Evolutionary conservation across 2,329 filamentous ascomycete genomes (phyloP).

Genomic region (Akanthomyces lecanii): DNA sequence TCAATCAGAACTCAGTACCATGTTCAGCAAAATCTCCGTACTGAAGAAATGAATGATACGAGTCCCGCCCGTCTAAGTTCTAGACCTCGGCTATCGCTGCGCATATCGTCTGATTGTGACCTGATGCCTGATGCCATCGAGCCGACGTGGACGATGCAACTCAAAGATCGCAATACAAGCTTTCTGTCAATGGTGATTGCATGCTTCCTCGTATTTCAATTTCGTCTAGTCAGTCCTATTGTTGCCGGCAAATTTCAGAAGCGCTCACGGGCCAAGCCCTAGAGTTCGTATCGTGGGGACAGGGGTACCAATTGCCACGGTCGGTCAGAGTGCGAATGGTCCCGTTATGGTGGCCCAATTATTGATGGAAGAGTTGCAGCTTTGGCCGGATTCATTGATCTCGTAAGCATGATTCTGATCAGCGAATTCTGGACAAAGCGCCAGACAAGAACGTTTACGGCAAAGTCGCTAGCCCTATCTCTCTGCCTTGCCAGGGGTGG

Average conservation of each 20-base stretch:
- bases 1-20: background rate
- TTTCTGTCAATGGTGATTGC: background rate
- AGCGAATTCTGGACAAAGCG: too few relatives aligned
- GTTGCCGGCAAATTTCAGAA: background rate
- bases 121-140: background rate
- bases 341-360: background rate
- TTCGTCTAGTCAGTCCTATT: background rate
- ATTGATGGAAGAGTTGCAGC: background rate
- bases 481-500: background rate
- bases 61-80: background rate
- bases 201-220: background rate
- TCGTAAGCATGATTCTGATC: background rate
- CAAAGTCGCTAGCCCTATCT: background rate
- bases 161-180: background rate
- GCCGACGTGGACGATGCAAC: background rate
- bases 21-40: background rate
- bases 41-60: background rate
- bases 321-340: background rate
- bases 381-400: background rate
- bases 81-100: background rate
- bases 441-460: background rate
- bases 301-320: background rate
- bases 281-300: background rate
- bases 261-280: conserved; percentile 4
- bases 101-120: background rate